phyloP scores from a whole-genome alignment of 2,329 filamentous ascomycete species.

The Paraphaeosphaeria minitans region DNA sequence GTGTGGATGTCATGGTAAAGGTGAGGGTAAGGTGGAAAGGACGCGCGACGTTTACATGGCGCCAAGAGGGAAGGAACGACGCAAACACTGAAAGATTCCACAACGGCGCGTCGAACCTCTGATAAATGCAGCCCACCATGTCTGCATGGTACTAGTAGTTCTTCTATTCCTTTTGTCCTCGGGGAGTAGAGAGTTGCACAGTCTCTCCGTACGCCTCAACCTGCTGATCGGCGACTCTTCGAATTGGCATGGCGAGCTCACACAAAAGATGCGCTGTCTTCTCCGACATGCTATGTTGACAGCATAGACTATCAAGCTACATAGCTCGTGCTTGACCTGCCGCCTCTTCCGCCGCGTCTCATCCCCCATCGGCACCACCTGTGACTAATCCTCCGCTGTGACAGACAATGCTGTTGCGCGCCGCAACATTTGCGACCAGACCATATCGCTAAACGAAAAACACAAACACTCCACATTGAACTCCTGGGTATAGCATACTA shows the following conservation, averaged over 20 bases:
- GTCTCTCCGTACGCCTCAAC: background rate
- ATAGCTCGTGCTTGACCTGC: background rate
- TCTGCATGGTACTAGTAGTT: background rate
- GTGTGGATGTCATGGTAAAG: constrained; percentile 35
- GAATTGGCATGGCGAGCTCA: background rate
- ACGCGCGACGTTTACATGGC: too few relatives aligned
- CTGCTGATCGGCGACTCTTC: background rate
- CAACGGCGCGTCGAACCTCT: background rate
- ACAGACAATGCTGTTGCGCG: background rate
- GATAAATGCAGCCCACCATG: too few relatives aligned
- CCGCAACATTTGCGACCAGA: background rate
- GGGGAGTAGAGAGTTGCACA: background rate
- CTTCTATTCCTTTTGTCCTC: background rate
- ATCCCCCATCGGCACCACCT: background rate
- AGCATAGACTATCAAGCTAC: background rate
- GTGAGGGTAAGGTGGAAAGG: constrained; percentile 20
- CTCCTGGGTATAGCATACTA: constrained; percentile 34
- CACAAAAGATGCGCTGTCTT: background rate
- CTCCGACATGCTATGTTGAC: constrained; percentile 4
- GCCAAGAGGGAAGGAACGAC: background rate
- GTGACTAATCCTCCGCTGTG: background rate
- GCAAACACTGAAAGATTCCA: background rate
- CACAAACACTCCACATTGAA: background rate
- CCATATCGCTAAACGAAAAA: background rate
- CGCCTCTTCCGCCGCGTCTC: background rate